Base-by-base conservation (phyloP, 306 rosid species). In the Lotus japonicus region DNA sequence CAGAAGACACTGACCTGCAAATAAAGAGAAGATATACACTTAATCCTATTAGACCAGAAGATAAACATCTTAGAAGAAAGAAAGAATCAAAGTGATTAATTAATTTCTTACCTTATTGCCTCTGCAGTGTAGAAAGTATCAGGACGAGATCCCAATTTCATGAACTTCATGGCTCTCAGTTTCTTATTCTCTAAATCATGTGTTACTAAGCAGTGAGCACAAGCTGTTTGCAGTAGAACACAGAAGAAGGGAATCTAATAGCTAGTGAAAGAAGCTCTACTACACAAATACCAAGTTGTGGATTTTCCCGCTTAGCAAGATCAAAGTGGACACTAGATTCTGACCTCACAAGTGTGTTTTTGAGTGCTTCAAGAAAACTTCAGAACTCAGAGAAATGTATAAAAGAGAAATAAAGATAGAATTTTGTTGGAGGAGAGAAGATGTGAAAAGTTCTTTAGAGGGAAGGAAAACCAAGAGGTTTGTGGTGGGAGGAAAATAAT, bases 91-190 rank as follows among this genome's bases (percentile, higher is more conserved):
- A 38, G 14, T 59, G 15, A 53, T 5, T 3, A 73, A 13, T 43
- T 55, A 19, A 50, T 43, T 9, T 50, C 13, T 78, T 79, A 65
- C 99, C 99, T 90, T 38, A 90, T 82, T 64, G 96, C 88, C 64
- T 90, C 96, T 5, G 86, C 35, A 44, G 95, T 82, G 79, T 82
- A 85, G 87, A 95, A 95, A 76, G 95, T 88, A 81, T 95, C 99
- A 8, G 97, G 97, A 63, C 95, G 85, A 77, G 97, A 90, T 84
- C 99, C 99, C 18, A 95, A 95, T 78, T 95, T 95, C 99, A 95
- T 95, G 74, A 95, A 95, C 96, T 95, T 95, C 99, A 95, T 95
- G 90, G 38, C 68, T 80, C 41, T 68, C 56, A 57, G 80, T 72
- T 65, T 66, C 28, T 69, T 55, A 54, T 28, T 45, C 60, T 71